Evolutionary conservation across 176 grass and related monocot species (phyloP).

Genomic region (Hyparrhenia diplandra): DNA sequence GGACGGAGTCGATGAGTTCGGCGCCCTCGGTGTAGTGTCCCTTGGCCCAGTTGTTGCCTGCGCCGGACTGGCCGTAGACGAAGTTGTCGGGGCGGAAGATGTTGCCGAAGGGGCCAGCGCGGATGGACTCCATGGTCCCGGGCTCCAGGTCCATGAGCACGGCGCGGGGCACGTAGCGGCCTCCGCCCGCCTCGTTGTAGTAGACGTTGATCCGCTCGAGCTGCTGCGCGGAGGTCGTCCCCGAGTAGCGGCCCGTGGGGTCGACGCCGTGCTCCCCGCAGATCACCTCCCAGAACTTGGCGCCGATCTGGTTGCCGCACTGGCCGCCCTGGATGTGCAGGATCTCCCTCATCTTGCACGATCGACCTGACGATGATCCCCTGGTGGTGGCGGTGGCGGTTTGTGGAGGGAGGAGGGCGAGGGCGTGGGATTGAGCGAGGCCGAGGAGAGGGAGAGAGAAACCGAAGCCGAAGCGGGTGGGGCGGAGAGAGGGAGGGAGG

Average conservation of each 20-base stretch:
- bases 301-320: constrained; percentile 96
- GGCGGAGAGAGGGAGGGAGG: no score
- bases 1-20: constrained; percentile 73
- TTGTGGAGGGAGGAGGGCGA: not conserved
- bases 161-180: constrained; percentile 61
- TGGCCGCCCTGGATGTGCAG: constrained; percentile 87
- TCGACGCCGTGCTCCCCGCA: constrained; percentile 87
- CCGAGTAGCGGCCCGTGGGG: constrained; percentile 47
- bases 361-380: not conserved
- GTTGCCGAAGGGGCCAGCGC: constrained; percentile 55
- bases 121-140: constrained; percentile 76
- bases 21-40: constrained; percentile 82
- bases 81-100: constrained; percentile 86
- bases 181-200: constrained; percentile 67
- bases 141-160: constrained; percentile 83
- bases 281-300: constrained; percentile 99
- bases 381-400: not conserved
- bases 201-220: constrained; percentile 82
- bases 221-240: constrained; percentile 37
- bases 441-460: not conserved
- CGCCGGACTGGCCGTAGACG: constrained; percentile 78
- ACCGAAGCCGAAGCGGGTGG: not conserved
- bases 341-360: constrained; percentile 84
- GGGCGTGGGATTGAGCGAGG: not conserved
- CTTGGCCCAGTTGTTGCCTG: constrained; percentile 89